Conservation (phyloP, 257 asterid species). For the Penstemon eatonii region DNA sequence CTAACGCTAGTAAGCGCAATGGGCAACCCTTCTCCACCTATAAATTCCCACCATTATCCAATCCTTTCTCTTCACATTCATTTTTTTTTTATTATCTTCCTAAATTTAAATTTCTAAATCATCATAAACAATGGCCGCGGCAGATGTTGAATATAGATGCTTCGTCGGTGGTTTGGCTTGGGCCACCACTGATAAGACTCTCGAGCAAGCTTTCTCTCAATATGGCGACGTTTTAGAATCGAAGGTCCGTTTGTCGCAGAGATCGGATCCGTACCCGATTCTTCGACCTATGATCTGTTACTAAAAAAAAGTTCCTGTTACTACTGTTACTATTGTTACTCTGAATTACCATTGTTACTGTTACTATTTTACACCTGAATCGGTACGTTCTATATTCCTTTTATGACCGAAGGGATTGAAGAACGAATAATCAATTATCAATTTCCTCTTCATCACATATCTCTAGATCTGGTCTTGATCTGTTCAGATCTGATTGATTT, state of each 20-base stretch:
- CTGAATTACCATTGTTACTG: constrained; percentile 24
- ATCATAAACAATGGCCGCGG: constrained; percentile 42
- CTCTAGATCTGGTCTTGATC: background rate
- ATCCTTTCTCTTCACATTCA: background rate
- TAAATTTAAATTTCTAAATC: no score
- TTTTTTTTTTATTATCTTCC: no score
- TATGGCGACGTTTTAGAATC: constrained; percentile 73
- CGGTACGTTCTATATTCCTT: constrained; percentile 82
- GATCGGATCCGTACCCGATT: constrained; percentile 66
- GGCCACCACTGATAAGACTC: constrained; percentile 76
- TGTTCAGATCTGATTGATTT: constrained; percentile 32
- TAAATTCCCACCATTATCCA: constrained; percentile 22
- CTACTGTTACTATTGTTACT: constrained; percentile 49
- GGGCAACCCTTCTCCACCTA: constrained; percentile 33
- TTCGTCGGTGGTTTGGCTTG: constrained; percentile 95
- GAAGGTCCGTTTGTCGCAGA: constrained; percentile 85
- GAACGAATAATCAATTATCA: constrained; percentile 52
- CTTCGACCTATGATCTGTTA: constrained; percentile 38
- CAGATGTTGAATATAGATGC: constrained; percentile 75
- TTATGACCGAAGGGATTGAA: constrained; percentile 43
- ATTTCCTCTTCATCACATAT: background rate
- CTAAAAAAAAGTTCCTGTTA: constrained; percentile 34
- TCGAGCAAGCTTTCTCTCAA: constrained; percentile 64
- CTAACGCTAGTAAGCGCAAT: constrained; percentile 12
- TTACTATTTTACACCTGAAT: constrained; percentile 37